Base-by-base conservation (phyloP, 768 basidiomycete species). In the Gloeostereum incarnatum region DNA sequence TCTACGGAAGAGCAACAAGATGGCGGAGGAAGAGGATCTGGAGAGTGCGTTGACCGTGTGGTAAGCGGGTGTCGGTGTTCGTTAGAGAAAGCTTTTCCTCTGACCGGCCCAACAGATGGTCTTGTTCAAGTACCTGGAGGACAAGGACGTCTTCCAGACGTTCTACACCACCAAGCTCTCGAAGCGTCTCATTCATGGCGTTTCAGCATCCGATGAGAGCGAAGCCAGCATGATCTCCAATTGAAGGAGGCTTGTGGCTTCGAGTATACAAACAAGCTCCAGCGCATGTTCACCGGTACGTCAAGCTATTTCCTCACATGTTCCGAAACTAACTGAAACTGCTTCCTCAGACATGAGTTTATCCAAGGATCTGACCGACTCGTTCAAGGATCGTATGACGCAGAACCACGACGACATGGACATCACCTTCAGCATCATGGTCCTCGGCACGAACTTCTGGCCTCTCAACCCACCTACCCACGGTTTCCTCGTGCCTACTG, bases 141-240 rank as follows among this genome's bases (percentile, higher is more conserved):
- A 98, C 69, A 96, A 96, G 66, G 94, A 99, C 48, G 89, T 98
- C 10, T 99, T 97, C 80, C 92, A 94, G 55, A 87, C 86, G n/a
- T 98, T 94, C 71, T 98, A 99, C 65, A 86, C 85, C 14, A 94
- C 89, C 46, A 93, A 90, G 58, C 63, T 98, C 16, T 88, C 88
- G 25, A 88, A 87, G 55, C 90, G 94, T 43, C 78, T 99, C 17
- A 90, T 99, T 49, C 81, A 88, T 48, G 78, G 78, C 13, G 78
- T 86, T 2, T 97, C 91, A 8, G 88, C 90, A 4, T 97, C 93
- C 2, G 93, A 97, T 49, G 94, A 99, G 59, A 85, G 82, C 33
- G 94, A 99, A 57, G 83, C 88, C 20, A 92, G 83, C 58, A 99
- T 99, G 94, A 96, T 97, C 49, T 84, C 89, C 37, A 97, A 96